Conservation (phyloP, 2,329 filamentous ascomycete genomes). For the Paramyrothecium sp. region DNA sequence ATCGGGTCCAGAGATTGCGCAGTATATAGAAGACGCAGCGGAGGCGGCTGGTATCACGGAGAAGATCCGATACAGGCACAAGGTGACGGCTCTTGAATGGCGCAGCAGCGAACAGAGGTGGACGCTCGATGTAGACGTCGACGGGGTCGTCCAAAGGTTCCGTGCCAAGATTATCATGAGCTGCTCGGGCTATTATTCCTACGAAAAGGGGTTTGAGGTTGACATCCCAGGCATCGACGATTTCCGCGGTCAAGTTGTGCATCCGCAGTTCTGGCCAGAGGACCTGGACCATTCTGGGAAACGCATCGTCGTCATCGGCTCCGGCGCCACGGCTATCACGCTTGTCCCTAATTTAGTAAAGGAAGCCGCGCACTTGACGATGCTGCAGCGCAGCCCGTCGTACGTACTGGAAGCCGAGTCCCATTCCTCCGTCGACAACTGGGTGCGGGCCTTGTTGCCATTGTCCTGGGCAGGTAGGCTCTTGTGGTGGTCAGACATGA, state of each 20-base stretch:
- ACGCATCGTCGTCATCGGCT: conserved; percentile 70
- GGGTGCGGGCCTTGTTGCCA: conserved; percentile 45
- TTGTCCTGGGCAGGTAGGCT: conserved; percentile 42
- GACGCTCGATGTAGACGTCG: conserved; percentile 44
- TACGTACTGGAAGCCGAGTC: conserved; percentile 54
- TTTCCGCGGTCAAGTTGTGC: conserved; percentile 64
- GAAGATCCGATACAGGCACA: conserved; percentile 51
- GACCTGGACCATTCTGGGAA: conserved; percentile 65
- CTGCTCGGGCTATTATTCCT: conserved; percentile 70
- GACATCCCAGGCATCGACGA: conserved; percentile 65
- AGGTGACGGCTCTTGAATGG: conserved; percentile 50
- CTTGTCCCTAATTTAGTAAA: conserved; percentile 69
- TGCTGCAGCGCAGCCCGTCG: conserved; percentile 76
- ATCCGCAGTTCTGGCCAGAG: conserved; percentile 77
- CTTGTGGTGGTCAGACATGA: conserved; percentile 47
- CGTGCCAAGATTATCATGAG: conserved; percentile 57
- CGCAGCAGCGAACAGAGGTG: conserved; percentile 54
- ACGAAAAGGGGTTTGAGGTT: conserved; percentile 58
- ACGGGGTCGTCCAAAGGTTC: conserved; percentile 19
- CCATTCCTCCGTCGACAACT: conserved; percentile 29
- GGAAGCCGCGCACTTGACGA: conserved; percentile 66
- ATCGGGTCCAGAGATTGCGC: conserved; percentile 46
- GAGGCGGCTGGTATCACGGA: conserved; percentile 49
- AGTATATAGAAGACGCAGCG: conserved; percentile 54
- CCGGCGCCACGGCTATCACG: conserved; percentile 77